Evolutionary conservation across 768 basidiomycete species (phyloP), one percentile per base, ranked within the genome.

Genomic region (Pisolithus orientalis): DNA sequence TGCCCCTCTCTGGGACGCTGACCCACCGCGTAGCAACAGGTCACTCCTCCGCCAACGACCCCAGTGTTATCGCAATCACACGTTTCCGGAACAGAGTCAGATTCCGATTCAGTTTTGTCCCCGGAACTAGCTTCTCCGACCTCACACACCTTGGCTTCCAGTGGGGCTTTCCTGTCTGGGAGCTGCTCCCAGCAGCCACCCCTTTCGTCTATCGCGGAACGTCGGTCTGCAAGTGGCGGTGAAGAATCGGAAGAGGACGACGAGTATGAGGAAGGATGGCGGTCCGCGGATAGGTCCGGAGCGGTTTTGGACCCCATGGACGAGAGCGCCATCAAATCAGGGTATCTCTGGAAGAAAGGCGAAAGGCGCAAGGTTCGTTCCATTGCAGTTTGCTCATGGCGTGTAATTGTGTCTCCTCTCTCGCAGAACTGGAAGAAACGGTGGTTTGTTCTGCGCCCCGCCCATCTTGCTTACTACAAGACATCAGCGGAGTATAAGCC

Each of bases 291-390:
- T 43, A 45, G 44, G 28, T 31, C 44, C 44, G 44, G 27, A 14
- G 14, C 27, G 3, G 44, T 45, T 28, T 7, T 45, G 44, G 14
- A 76, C 52, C 77, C 82, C 4, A 71, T 73, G 11, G 84, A 84
- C 52, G 85, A 86, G 62, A 80, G 76, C 45, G 83, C 90, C 39
- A 77, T 95, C 65, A 95, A 94, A 71, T 82, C 87, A 24, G 96
- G 95, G 1, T 98, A 96, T 73, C 74, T 98, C 48, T 89, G 85
- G 83, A 99, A 99, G 81, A 98, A 98, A 76, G 95, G 95, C 59
- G 92, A 96, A 70, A 80, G 93, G 53, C 76, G 96, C 69, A 97
- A 97, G 87, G 95, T 95, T 57, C 52, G 79, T 68, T 29, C n/a
- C 46, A 10, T 21, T 14, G 16, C 16, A 6, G 17, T 2, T 24